Percentiles rank a stretch among this genome's conserved stretches.
Conservation (phyloP, 805 yeast species). For the Wickerhamomyces rabaulensis region DNA sequence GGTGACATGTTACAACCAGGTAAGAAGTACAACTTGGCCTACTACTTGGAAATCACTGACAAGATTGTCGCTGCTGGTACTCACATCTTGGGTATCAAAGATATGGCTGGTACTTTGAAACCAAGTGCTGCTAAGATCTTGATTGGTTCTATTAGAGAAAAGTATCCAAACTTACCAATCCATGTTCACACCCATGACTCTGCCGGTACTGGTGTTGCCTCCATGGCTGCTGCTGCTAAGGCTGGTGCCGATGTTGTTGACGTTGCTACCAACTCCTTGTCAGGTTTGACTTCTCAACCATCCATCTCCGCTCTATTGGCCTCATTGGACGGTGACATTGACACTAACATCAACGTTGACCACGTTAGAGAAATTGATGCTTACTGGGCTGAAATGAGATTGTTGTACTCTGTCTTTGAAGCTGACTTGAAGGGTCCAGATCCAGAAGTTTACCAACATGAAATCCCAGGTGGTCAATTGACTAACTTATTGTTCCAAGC, state of each 20-base stretch:
- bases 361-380: slow-evolving; percentile 80
- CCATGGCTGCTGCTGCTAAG: slow-evolving; percentile 88
- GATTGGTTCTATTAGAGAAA: slow-evolving; percentile 74
- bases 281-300: slow-evolving; percentile 98
- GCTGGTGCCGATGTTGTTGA: slow-evolving; percentile 99
- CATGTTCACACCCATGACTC: slow-evolving; percentile 99
- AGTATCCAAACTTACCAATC: slow-evolving; percentile 90
- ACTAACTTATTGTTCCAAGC: slow-evolving; percentile 98
- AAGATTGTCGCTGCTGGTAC: slow-evolving; percentile 91
- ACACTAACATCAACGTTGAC: slow-evolving; percentile 63
- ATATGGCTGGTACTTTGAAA: slow-evolving; percentile 99
- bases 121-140: slow-evolving; percentile 87
- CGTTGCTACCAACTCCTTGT: slow-evolving; percentile 94
- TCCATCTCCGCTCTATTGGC: slow-evolving; percentile 90
- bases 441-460: slow-evolving; percentile 97
- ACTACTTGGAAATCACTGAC: slow-evolving; percentile 79
- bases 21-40: slow-evolving; percentile 91
- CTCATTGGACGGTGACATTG: slow-evolving; percentile 80
- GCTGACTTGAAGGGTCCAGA: slow-evolving; percentile 99
- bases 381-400: slow-evolving; percentile 99
- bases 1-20: slow-evolving; percentile 97
- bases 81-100: slow-evolving; percentile 95
- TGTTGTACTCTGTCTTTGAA: slow-evolving; percentile 93
- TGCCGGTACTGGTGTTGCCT: slow-evolving; percentile 98
- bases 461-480: slow-evolving; percentile 99